Percentiles rank a stretch among this genome's conserved stretches.
phyloP scores from a whole-genome alignment of 2,329 filamentous ascomycete genomes.

The Microdochium trichocladiopsis region DNA sequence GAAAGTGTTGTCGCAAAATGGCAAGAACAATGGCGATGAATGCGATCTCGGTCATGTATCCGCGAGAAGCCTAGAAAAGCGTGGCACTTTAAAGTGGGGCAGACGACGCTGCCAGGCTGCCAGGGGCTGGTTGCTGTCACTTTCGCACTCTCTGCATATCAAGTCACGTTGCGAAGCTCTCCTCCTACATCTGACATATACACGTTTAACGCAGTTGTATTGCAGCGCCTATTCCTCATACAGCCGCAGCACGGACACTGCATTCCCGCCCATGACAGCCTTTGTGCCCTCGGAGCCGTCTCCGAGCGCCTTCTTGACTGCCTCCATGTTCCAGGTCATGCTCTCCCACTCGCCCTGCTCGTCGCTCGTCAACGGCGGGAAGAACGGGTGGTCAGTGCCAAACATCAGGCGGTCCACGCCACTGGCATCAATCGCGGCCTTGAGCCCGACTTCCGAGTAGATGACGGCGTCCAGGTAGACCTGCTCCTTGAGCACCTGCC shows the following conservation, averaged over 20 bases:
- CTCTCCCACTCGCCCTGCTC: slow-evolving; percentile 64
- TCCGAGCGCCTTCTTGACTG: slow-evolving; percentile 20
- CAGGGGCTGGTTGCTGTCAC: no score
- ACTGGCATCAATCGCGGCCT: slow-evolving; percentile 61
- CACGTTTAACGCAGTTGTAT: no score
- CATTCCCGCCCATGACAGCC: slow-evolving; percentile 23
- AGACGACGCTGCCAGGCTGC: neutral
- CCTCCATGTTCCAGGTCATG: slow-evolving; percentile 47
- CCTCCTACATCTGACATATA: no score
- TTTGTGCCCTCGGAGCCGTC: slow-evolving; percentile 15
- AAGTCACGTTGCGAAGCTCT: no score
- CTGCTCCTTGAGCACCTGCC: slow-evolving; percentile 59
- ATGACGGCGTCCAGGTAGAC: slow-evolving; percentile 85
- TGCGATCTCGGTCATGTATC: neutral
- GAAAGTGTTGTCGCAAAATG: neutral
- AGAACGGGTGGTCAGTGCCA: slow-evolving; percentile 79
- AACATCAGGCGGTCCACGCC: slow-evolving; percentile 69
- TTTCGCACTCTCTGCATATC: no score
- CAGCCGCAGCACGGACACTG: slow-evolving; percentile 16
- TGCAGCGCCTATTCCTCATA: slow-evolving; percentile 10
- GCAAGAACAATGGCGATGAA: neutral
- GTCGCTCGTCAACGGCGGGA: slow-evolving; percentile 62
- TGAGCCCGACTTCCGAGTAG: slow-evolving; percentile 67
- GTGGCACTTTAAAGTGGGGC: neutral
- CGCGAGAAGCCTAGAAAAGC: neutral